Evolutionary conservation across 257 asterid genomes (phyloP).

Genomic region (Rubia yunnanensis): DNA sequence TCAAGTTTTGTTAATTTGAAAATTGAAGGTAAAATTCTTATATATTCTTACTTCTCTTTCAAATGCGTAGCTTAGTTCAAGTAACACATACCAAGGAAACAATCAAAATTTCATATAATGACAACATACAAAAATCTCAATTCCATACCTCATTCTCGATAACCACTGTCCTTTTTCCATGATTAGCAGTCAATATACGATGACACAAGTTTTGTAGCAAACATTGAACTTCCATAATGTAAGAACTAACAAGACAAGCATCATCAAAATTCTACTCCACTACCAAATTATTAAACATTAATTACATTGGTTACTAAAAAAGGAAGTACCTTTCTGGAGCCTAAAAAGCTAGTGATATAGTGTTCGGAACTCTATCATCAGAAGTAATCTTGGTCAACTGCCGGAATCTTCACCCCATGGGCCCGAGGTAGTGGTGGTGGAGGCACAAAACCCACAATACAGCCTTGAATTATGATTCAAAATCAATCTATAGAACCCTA

Average conservation of each 20-base stretch:
- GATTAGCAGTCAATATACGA: constrained; percentile 96
- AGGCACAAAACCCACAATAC: constrained; percentile 40
- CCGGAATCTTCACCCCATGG: constrained; percentile 61
- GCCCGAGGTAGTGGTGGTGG: constrained; percentile 46
- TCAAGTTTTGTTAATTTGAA: background rate
- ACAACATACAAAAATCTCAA: constrained; percentile 1
- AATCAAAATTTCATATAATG: background rate
- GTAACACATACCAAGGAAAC: background rate
- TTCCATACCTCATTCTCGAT: constrained; percentile 91
- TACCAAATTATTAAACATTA: background rate
- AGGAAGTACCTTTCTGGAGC: constrained; percentile 83
- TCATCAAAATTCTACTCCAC: background rate
- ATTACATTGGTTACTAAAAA: background rate
- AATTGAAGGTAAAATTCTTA: no score
- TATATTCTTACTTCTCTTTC: background rate
- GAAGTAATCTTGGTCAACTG: constrained; percentile 73
- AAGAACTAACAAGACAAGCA: background rate
- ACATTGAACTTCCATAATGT: background rate
- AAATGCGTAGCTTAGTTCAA: background rate
- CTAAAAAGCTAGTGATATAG: constrained; percentile 95
- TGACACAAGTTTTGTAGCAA: constrained; percentile 87
- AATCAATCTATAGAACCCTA: no score
- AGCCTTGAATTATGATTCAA: constrained; percentile 17
- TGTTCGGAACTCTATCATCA: constrained; percentile 88
- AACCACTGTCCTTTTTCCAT: constrained; percentile 94